Evolutionary conservation across 129 eudicot species (phyloP).

Genomic region (Flaveria sonorensis): DNA sequence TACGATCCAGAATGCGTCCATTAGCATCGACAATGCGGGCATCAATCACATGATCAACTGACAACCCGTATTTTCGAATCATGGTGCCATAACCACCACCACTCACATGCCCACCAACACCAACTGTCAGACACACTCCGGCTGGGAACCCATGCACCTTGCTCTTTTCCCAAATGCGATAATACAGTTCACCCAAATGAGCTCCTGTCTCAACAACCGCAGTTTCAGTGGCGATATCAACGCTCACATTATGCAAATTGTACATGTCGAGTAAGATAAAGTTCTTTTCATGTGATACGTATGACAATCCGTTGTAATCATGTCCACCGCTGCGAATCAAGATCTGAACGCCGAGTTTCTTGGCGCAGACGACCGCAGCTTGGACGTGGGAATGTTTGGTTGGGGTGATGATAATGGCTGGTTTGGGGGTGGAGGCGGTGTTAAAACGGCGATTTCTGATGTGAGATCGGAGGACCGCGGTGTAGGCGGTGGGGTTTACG

Average conservation of each 20-base stretch:
- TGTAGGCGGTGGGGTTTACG: background rate
- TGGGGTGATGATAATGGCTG: conserved; percentile 27
- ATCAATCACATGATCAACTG: conserved; percentile 26
- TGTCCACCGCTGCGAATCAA: conserved; percentile 27
- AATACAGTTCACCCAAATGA: conserved; percentile 21
- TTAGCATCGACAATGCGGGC: conserved; percentile 1
- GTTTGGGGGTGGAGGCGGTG: conserved; percentile 20
- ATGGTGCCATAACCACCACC: conserved; percentile 30
- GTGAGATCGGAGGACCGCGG: conserved; percentile 14
- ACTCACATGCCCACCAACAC: conserved; percentile 27
- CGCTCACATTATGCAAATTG: background rate
- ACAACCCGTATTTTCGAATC: conserved; percentile 27
- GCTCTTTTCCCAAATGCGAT: conserved; percentile 22
- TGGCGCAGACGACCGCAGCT: conserved; percentile 18
- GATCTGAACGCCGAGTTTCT: conserved; percentile 22
- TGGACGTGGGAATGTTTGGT: conserved; percentile 27
- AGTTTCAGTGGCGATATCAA: conserved; percentile 9
- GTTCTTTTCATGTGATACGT: conserved; percentile 21
- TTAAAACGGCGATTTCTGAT: conserved; percentile 28
- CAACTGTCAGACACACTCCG: conserved; percentile 18
- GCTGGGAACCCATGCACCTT: conserved; percentile 26
- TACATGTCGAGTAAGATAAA: conserved; percentile 23
- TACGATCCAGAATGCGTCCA: conserved; percentile 6
- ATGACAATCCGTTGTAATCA: conserved; percentile 20
- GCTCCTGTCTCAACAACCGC: conserved; percentile 16